A percentile compares a stretch with the other conserved stretches of the same genome.
Evolutionary conservation across 1,284 basidiomycete species (phyloP).

Genomic region (Ganoderma lucidum): DNA sequence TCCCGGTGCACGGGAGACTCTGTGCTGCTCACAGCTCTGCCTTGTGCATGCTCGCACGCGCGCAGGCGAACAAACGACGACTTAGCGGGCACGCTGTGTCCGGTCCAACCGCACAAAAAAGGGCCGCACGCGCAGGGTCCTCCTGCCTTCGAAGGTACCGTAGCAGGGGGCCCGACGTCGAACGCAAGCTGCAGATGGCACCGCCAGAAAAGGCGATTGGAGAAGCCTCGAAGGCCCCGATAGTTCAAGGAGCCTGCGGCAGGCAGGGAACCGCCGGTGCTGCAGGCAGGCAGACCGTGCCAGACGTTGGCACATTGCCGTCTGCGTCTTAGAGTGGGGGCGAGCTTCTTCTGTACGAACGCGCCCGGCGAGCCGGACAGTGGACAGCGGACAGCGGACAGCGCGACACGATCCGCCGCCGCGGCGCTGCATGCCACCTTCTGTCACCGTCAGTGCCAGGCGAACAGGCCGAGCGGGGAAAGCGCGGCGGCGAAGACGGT

Average conservation of each 20-base stretch:
- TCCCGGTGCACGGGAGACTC: conserved; percentile 7
- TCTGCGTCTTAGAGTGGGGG: conserved; percentile 3
- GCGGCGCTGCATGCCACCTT: not conserved
- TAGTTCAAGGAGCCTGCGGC: conserved; percentile 19
- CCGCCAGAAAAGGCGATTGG: not conserved
- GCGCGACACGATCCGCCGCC: conserved; percentile 6
- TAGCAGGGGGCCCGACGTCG: not conserved
- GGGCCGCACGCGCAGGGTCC: not conserved
- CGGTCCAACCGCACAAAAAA: not conserved
- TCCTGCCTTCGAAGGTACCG: not conserved
- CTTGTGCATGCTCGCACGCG: not conserved
- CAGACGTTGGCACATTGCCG: not conserved
- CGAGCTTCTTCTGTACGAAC: conserved; percentile 5
- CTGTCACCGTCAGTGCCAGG: too few relatives aligned
- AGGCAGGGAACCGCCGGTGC: conserved; percentile 7
- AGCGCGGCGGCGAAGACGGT: not conserved
- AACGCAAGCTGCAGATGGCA: not conserved
- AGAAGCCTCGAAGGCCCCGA: conserved; percentile 12
- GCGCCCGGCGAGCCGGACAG: conserved; percentile 1
- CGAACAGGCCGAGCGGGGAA: conserved; percentile 3
- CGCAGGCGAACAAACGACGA: conserved; percentile 1
- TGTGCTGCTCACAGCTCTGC: not conserved
- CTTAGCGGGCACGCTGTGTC: not conserved
- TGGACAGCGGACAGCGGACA: too few relatives aligned
- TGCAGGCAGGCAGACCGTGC: not conserved